A percentile compares a stretch with the other conserved stretches of the same genome.
Evolutionary conservation across 2,329 filamentous ascomycete species (phyloP).

Genomic region (Fusarium sp.): DNA sequence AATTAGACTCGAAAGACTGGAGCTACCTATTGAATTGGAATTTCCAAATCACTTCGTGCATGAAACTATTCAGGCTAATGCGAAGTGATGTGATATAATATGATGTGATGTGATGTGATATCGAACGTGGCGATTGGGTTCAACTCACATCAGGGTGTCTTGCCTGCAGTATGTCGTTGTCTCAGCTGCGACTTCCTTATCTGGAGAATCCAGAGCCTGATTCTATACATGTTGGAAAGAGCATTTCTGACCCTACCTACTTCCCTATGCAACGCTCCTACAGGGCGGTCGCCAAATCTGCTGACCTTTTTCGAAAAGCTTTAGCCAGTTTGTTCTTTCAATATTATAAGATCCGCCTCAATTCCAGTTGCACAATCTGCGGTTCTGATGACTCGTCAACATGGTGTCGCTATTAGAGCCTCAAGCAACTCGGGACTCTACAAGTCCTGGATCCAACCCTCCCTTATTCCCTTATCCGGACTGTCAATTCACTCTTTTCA

Average conservation of each 20-base stretch:
- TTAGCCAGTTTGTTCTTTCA: not conserved
- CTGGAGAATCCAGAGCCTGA: conserved; percentile 7
- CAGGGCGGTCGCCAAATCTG: not conserved
- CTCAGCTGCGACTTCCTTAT: conserved; percentile 3
- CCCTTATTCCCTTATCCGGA: not conserved
- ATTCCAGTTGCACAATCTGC: not conserved
- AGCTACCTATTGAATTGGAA: not conserved
- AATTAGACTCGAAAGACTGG: not conserved
- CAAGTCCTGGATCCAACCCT: conserved; percentile 3
- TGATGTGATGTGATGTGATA: conserved; percentile 5
- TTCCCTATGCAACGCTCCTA: not conserved
- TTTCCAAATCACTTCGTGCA: not conserved
- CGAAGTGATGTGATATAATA: conserved; percentile 6
- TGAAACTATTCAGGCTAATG: not conserved
- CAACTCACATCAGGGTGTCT: conserved; percentile 4
- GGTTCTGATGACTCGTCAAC: not conserved
- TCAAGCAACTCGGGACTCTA: not conserved
- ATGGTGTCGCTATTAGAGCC: not conserved
- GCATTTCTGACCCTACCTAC: not conserved
- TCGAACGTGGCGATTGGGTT: not conserved
- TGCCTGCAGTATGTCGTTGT: conserved; percentile 4
- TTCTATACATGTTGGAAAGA: not conserved
- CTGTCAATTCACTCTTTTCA: not conserved
- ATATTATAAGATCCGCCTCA: conserved; percentile 7
- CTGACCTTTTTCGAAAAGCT: not conserved